phyloP scores from a whole-genome alignment of 2,329 filamentous ascomycete genomes.

The Aspergillus sp. region DNA sequence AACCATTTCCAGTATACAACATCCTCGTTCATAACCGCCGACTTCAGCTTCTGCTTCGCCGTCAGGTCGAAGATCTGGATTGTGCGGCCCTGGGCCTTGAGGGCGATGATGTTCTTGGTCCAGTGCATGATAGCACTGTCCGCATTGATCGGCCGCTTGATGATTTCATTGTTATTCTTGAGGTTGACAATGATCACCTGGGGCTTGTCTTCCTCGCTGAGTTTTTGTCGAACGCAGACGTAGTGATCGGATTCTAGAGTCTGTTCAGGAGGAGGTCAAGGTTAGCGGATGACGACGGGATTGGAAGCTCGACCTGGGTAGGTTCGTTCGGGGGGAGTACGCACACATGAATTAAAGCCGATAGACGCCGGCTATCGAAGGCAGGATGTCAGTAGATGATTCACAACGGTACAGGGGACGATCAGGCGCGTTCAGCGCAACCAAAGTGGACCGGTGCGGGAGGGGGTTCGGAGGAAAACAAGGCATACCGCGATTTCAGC shows the following conservation, averaged over 20 bases:
- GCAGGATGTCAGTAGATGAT: conserved; percentile 24
- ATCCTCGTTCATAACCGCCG: conserved; percentile 92
- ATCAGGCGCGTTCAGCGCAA: background rate
- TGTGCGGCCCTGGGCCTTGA: conserved; percentile 90
- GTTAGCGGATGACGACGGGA: conserved; percentile 15
- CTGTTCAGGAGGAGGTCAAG: conserved; percentile 46
- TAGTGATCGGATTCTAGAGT: conserved; percentile 97
- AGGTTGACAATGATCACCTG: conserved; percentile 98
- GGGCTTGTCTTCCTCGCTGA: conserved; percentile 75
- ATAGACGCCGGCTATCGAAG: conserved; percentile 63
- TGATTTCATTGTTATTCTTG: conserved; percentile 95
- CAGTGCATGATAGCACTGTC: conserved; percentile 99
- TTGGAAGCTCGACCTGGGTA: background rate
- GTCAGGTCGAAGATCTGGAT: conserved; percentile 96
- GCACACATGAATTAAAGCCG: conserved; percentile 83
- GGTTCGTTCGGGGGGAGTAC: conserved; percentile 31
- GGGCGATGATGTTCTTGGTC: conserved; percentile 90
- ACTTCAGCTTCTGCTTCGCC: conserved; percentile 94
- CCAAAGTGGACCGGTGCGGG: conserved; percentile 5
- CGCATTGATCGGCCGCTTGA: conserved; percentile 92
- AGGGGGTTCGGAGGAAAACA: conserved; percentile 13
- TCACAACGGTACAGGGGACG: conserved; percentile 1
- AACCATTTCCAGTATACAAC: conserved; percentile 99
- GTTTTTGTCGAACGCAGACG: conserved; percentile 94
- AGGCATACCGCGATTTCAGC: conserved; percentile 53